Base-by-base conservation (phyloP, 345 rosid genomes). In the Eutrema japonicum region DNA sequence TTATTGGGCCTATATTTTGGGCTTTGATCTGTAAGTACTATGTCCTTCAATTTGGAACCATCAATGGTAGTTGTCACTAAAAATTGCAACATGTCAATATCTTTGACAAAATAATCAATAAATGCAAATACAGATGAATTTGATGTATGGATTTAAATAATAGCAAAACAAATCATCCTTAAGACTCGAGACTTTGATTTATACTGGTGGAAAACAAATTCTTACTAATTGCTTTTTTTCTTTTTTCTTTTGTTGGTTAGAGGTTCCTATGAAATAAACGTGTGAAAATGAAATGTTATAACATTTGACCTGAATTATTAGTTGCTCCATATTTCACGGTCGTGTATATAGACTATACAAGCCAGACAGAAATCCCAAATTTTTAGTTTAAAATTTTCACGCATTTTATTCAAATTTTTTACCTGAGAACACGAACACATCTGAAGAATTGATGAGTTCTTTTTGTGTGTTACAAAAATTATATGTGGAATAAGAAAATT, bases 41-140 rank as follows among this genome's bases (percentile, higher is more conserved):
- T n/a, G 14, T 50, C 22, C 10, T 4, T 59, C 27, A 48, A 0
- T 48, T 32, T 57, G 52, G 35, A 16, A 26, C 33, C 52, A 64
- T 46, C 54, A 29, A 14, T 46, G 49, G 40, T 54, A 10, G 18
- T 1, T 18, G 18, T 18, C 18, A 0, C 18, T 18, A 18, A 18
- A 18, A 18, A 18, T 18, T 18, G 18, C 18, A 18, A 18, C 18
- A 18, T 18, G 18, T 59, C 27, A n/a, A 57, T 52, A n/a, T 61
- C 26, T 54, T 38, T 50, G 41, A 38, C 63, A 36, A 6, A n/a
- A 65, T 18, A 40, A 51, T 14, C 26, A 75, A 41, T 75, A 67
- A 68, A 75, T 75, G 73, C 46, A 63, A 60, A 71, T 64, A 68
- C 63, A 67, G 73, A 75, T 67, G 63, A 0, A 18, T 18, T 18